Percentiles rank a stretch among this genome's conserved stretches.
phyloP scores from a whole-genome alignment of 495 filamentous ascomycete species.

The Aspergillus cavernicola region DNA sequence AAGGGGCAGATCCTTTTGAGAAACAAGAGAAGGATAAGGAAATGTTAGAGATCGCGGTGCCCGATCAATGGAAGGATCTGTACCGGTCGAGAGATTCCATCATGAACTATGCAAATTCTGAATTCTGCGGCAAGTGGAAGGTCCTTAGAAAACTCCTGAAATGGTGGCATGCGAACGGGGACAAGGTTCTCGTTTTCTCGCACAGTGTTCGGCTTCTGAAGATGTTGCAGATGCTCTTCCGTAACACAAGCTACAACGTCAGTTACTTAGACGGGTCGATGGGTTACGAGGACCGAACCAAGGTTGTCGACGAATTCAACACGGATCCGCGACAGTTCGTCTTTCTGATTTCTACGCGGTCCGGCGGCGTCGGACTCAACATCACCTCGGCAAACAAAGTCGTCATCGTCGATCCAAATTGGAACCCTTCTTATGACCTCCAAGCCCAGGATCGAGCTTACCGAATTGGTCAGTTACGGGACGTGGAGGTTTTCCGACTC shows the following conservation, averaged over 20 bases:
- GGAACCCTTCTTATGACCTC: conserved; percentile 91
- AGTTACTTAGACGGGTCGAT: conserved; percentile 88
- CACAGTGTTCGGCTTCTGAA: conserved; percentile 81
- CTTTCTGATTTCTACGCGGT: conserved; percentile 91
- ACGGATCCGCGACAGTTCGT: conserved; percentile 84
- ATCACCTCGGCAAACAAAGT: conserved; percentile 99
- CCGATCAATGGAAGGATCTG: conserved; percentile 71
- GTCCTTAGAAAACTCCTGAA: conserved; percentile 79
- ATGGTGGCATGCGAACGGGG: conserved; percentile 85
- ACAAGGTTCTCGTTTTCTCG: conserved; percentile 93
- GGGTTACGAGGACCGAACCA: conserved; percentile 76
- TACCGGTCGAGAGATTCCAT: conserved; percentile 75
- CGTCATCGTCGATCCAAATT: conserved; percentile 95
- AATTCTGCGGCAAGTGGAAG: conserved; percentile 98
- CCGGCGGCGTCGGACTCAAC: conserved; percentile 86
- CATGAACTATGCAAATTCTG: conserved; percentile 77
- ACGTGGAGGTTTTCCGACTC: conserved; percentile 94
- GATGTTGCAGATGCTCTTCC: conserved; percentile 84
- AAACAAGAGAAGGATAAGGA: conserved; percentile 79
- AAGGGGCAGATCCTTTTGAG: conserved; percentile 61
- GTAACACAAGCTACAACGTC: conserved; percentile 85
- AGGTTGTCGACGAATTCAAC: conserved; percentile 87
- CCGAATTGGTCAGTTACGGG: conserved; percentile 85
- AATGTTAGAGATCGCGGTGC: conserved; percentile 69
- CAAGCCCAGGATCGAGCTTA: conserved; percentile 98